These are phyloP conservation scores for Berkeleyomyces basicola DNA, from an alignment of 2,329 filamentous ascomycete species.

Conservation along the genomic window DNA sequence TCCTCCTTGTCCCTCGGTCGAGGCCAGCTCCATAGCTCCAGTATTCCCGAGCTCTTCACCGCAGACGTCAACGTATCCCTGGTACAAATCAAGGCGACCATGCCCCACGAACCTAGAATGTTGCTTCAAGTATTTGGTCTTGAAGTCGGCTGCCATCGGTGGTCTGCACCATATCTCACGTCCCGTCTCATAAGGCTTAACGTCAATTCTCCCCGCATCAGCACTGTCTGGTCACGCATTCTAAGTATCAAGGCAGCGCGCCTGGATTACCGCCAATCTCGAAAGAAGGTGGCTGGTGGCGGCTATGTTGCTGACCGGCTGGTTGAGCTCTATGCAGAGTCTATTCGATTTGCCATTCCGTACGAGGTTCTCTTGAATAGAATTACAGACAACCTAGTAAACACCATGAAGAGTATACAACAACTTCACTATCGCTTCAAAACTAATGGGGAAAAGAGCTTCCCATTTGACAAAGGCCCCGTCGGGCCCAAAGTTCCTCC, in stretches of 20 bases:
- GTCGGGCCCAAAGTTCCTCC: conserved; percentile 77
- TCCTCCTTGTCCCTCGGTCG: conserved; percentile 6
- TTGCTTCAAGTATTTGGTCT: conserved; percentile 79
- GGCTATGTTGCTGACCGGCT: conserved; percentile 56
- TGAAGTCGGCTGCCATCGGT: conserved; percentile 71
- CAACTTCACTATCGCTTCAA: conserved; percentile 89
- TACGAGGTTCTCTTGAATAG: conserved; percentile 81
- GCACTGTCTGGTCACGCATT: conserved; percentile 69
- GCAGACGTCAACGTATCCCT: conserved; percentile 69
- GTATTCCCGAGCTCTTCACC: conserved; percentile 50
- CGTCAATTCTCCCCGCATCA: conserved; percentile 71
- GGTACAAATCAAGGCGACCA: conserved; percentile 71
- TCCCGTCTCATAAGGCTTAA: conserved; percentile 71
- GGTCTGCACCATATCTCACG: conserved; percentile 66
- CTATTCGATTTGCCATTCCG: conserved; percentile 73
- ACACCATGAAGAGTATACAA: conserved; percentile 68
- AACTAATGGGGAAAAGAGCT: conserved; percentile 54
- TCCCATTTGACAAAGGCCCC: conserved; percentile 69
- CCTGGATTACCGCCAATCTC: conserved; percentile 63
- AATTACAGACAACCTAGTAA: conserved; percentile 86
- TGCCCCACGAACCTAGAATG: conserved; percentile 78
- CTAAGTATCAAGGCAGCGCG: conserved; percentile 68
- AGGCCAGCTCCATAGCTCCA: background rate
- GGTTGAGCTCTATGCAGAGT: conserved; percentile 70
- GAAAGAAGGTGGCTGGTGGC: conserved; percentile 45